Evolutionary conservation across 2,329 filamentous ascomycete genomes (phyloP).

Genomic region (Pseudocercospora cruenta): DNA sequence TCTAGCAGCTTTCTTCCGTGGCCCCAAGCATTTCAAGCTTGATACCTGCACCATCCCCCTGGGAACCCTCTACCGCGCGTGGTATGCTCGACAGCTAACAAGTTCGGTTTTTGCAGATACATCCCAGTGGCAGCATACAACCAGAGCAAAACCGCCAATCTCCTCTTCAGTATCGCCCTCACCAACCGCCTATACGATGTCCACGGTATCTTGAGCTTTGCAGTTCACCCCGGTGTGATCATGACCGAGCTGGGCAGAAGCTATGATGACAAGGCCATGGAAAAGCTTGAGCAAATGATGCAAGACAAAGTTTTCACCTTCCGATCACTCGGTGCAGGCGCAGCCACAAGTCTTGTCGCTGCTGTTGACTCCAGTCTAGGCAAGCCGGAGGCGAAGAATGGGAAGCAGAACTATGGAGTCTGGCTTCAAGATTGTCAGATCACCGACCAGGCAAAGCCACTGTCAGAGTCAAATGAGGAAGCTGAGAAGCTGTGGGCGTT

Average conservation of each 20-base stretch:
- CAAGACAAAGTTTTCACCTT: background rate
- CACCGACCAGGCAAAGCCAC: conserved; percentile 29
- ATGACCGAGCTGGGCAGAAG: conserved; percentile 21
- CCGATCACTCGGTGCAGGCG: conserved; percentile 4
- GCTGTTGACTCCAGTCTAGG: conserved; percentile 4
- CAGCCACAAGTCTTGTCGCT: conserved; percentile 7
- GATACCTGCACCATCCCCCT: background rate
- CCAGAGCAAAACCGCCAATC: conserved; percentile 43
- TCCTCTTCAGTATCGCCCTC: conserved; percentile 39
- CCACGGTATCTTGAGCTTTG: conserved; percentile 20
- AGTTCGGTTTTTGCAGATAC: conserved; percentile 29
- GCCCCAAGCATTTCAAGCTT: too few relatives aligned
- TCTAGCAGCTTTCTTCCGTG: too few relatives aligned
- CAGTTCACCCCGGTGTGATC: conserved; percentile 26
- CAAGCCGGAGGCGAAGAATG: background rate
- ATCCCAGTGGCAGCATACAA: conserved; percentile 41
- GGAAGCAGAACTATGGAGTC: conserved; percentile 8
- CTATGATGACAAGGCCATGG: background rate
- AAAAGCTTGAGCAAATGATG: background rate
- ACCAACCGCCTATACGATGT: conserved; percentile 34
- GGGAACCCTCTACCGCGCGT: background rate
- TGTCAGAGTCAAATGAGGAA: conserved; percentile 34
- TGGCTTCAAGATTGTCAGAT: conserved; percentile 37
- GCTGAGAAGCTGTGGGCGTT: conserved; percentile 50
- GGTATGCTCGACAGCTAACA: background rate